A percentile compares a stretch with the other conserved stretches of the same genome.
Evolutionary conservation across 2,329 filamentous ascomycete species (phyloP).

Genomic region (Septoria petroselini): DNA sequence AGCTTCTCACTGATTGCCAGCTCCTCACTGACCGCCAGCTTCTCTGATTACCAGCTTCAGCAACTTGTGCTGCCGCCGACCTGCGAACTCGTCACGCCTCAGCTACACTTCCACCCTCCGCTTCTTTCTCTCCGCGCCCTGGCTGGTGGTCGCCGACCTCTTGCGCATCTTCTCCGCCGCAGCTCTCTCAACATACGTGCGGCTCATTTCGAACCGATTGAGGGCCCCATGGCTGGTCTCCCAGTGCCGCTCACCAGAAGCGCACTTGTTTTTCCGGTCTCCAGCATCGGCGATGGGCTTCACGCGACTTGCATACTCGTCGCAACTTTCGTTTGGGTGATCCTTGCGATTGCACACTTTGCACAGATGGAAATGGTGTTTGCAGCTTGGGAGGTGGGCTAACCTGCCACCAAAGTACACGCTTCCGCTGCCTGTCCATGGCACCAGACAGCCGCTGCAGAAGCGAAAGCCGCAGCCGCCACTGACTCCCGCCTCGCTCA

Average conservation of each 20-base stretch:
- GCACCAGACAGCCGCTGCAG: conserved; percentile 17
- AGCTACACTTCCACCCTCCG: too few relatives aligned
- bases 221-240: conserved; percentile 4
- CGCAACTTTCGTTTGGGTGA: background rate
- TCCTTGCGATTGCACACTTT: background rate
- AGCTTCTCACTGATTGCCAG: too few relatives aligned
- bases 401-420: conserved; percentile 4
- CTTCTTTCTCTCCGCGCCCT: too few relatives aligned
- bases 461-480: conserved; percentile 22
- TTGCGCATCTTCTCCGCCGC: background rate
- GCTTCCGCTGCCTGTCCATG: conserved; percentile 18
- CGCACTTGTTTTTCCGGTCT: background rate
- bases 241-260: conserved; percentile 6
- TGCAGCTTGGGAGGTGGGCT: conserved; percentile 5
- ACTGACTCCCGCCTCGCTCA: background rate
- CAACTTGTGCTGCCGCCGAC: too few relatives aligned
- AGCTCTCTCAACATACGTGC: background rate
- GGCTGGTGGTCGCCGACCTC: too few relatives aligned
- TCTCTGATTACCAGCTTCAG: background rate
- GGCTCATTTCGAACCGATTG: conserved; percentile 7
- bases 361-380: conserved; percentile 6
- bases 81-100: too few relatives aligned
- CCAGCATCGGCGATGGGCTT: conserved; percentile 3
- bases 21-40: too few relatives aligned
- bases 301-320: background rate